Base-by-base conservation (phyloP, 2,329 filamentous ascomycete species). In the Cordyceps militaris region DNA sequence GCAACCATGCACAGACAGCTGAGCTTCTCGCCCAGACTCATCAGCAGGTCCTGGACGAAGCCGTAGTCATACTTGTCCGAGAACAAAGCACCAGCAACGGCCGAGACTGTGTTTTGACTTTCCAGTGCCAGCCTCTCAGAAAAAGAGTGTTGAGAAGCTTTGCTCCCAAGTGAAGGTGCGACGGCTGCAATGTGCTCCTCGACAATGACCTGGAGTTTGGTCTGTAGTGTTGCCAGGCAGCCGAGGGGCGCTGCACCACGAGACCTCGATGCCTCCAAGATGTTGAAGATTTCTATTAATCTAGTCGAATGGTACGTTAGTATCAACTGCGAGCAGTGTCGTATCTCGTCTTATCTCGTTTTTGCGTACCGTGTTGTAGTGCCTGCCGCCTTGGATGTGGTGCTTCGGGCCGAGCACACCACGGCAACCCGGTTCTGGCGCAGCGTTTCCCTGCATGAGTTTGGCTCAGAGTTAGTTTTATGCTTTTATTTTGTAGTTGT, bases 381-480 rank as follows among this genome's bases (percentile, higher is more conserved):
- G 23, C 53, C 53, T 7, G 32, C 40, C n/a, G 32, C 30, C 13
- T 56, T 56, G 19, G 28, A 46, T 3, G 40, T 38, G 14, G 53
- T 21, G 30, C 53, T 56, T 3, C 53, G 23, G 24, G 53, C 53
- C 32, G 53, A 56, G 43, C 53, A 56, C 43, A 56, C 43, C 11
- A 56, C 53, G 21, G 53, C 53, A 11, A 47, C 40, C 32, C 30
- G 53, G 26, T 56, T 36, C 16, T 30, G 32, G 11, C 32, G 10
- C 42, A 54, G 38, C 2, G 38, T 32, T 23, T 30, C 30, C 51
- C 51, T 54, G 42, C 26, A 44, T 54, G 19, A n/a, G 19, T 26
- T n/a, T 26, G 14, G 9, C 9, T 11, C 26, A 47, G 38, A 52
- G 54, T 60, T 61, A 62, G 48, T 40, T 51, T 51, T 40, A 40